Evolutionary conservation across 2,329 filamentous ascomycete species (phyloP), one percentile per base, ranked within the genome.

Genomic region (Thermothelomyces thermophilus): DNA sequence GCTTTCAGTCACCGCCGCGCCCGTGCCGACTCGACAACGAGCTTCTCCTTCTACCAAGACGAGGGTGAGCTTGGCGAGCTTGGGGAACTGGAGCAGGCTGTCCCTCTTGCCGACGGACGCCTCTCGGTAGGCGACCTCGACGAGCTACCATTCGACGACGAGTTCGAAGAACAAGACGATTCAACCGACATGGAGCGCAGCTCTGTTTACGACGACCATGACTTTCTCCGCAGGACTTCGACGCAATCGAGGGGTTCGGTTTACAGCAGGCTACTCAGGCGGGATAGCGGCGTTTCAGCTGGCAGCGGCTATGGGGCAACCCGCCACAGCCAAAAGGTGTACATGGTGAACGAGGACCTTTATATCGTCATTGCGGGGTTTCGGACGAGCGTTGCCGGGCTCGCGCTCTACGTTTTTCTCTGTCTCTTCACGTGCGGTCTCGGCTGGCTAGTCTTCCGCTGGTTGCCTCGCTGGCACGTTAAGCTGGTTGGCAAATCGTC

Each of bases 341-440:
- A 96, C 67, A 90, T 98, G 68, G 75, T 83, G 51, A 95, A 88
- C 36, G 93, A 98, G 67, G 93, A 98, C 66, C 73, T 98, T 56
- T 96, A 90, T 1, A 90, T 96, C 60, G 91, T 90, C 24, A 82
- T 97, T 63, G 89, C 91, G 20, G 93, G 93, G 0, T 98, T 97
- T 67, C 82, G 77, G 43, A 96, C 90, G 3, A 91, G 85, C 56
- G 66, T 70, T 3, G 53, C 81, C 13, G 89, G 93, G 1, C 86
- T 83, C 60, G 66, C 76, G 2, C 55, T 82, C 0, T 97, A 97
- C 64, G 60, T 83, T 3, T 60, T 75, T 8, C 68, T 95, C 6
- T 97, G 90, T 60, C 60, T 85, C 14, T 63, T 82, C 5, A 90
- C 90, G 0, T 69, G 82, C 16, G 93, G 93, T 2, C 64, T 95